Evolutionary conservation across 306 rosid species (phyloP).

Genomic region (Phaseolus lunatus): DNA sequence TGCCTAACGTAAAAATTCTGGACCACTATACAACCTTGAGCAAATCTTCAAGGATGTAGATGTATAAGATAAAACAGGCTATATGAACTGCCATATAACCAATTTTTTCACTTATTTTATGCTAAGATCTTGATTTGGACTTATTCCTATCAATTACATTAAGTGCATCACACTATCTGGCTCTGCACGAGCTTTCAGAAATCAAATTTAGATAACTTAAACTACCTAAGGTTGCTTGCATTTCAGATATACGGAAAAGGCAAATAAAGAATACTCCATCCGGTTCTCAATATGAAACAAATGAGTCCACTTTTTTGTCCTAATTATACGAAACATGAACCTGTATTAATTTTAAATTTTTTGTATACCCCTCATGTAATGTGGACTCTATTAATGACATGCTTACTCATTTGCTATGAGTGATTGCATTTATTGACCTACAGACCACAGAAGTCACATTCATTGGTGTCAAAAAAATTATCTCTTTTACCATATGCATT

Average conservation of each 20-base stretch:
- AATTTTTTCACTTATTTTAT: background rate
- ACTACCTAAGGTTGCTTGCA: background rate
- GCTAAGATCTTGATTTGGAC: conserved; percentile 22
- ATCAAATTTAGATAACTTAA: conserved; percentile 1
- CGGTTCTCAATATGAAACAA: too few relatives aligned
- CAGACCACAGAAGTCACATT: too few relatives aligned
- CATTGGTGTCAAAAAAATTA: too few relatives aligned
- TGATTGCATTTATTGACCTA: too few relatives aligned
- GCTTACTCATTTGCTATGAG: too few relatives aligned
- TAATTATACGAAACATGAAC: too few relatives aligned
- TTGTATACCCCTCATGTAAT: too few relatives aligned
- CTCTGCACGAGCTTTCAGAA: conserved; percentile 6
- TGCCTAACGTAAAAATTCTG: background rate
- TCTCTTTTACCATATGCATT: too few relatives aligned
- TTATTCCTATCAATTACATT: background rate
- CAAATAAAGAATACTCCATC: background rate
- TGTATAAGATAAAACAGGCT: background rate
- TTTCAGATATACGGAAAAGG: background rate
- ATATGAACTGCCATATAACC: background rate
- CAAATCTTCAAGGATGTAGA: background rate
- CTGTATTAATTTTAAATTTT: too few relatives aligned
- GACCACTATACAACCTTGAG: background rate
- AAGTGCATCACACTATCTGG: background rate
- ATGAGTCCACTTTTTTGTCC: too few relatives aligned
- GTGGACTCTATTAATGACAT: too few relatives aligned